Conservation (phyloP, 2,329 filamentous ascomycete species). For the Rutstroemia sp. region DNA sequence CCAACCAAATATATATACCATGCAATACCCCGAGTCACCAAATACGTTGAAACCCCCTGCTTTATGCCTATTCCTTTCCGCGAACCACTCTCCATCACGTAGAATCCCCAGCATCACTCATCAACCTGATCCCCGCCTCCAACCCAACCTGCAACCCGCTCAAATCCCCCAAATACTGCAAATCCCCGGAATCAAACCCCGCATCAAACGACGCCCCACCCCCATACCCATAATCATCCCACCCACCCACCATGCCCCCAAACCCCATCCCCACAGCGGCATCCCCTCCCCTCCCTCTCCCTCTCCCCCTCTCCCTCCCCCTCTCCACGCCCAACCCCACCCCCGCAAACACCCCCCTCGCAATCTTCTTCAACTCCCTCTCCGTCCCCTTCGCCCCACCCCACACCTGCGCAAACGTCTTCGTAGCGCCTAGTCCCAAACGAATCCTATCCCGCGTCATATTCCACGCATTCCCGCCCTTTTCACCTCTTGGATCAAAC, state of each 20-base stretch:
- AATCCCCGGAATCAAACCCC: neutral
- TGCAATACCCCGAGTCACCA: too few relatives aligned
- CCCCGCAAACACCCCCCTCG: slow-evolving; percentile 13
- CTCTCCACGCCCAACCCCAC: neutral
- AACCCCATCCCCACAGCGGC: neutral
- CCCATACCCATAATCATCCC: neutral
- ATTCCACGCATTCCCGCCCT: slow-evolving; percentile 30
- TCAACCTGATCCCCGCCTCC: neutral
- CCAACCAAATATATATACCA: too few relatives aligned
- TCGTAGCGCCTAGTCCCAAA: slow-evolving; percentile 51
- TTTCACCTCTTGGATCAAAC: slow-evolving; percentile 22
- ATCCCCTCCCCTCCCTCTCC: neutral
- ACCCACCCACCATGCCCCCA: too few relatives aligned
- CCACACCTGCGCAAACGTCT: slow-evolving; percentile 48
- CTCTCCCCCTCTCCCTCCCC: neutral
- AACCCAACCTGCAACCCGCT: neutral
- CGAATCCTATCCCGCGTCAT: slow-evolving; percentile 45
- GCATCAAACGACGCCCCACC: neutral
- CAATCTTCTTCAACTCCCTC: slow-evolving; percentile 33
- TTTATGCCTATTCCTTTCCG: too few relatives aligned
- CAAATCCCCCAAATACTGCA: slow-evolving; percentile 1
- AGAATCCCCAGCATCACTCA: neutral
- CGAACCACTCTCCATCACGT: neutral
- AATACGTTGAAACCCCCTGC: too few relatives aligned
- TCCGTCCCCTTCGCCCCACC: slow-evolving; percentile 47